phyloP scores from a whole-genome alignment of 805 yeast species.

The Spathaspora hagerdaliae region DNA sequence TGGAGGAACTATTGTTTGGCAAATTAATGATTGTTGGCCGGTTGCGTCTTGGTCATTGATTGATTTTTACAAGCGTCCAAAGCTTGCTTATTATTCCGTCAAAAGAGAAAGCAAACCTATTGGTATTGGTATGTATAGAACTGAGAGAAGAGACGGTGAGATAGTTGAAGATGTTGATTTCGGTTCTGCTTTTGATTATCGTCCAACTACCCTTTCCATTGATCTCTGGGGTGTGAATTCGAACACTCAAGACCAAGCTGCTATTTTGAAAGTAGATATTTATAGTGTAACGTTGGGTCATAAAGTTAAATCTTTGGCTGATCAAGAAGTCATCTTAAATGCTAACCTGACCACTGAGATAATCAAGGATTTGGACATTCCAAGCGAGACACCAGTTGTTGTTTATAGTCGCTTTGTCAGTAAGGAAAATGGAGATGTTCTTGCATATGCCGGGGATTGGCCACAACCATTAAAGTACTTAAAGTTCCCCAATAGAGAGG shows the following conservation, averaged over 20 bases:
- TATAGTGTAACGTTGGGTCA: constrained; percentile 31
- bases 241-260: constrained; percentile 15
- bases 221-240: constrained; percentile 43
- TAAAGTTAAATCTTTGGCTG: constrained; percentile 10
- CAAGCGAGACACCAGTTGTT: constrained; percentile 13
- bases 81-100: constrained; percentile 44
- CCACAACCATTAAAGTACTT: constrained; percentile 46
- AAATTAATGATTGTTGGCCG: constrained; percentile 53
- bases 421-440: constrained; percentile 10
- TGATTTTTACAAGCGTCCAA: constrained; percentile 40
- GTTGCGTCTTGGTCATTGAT: constrained; percentile 48
- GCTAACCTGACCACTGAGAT: constrained; percentile 31
- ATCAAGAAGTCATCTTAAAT: constrained; percentile 11
- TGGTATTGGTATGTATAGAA: constrained; percentile 32
- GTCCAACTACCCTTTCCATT: constrained; percentile 17
- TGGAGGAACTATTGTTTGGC: constrained; percentile 53
- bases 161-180: background rate
- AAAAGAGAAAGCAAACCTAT: constrained; percentile 38
- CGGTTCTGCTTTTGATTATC: constrained; percentile 16
- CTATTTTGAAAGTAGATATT: constrained; percentile 19
- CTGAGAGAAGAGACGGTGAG: constrained; percentile 5
- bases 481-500: constrained; percentile 23
- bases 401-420: constrained; percentile 13
- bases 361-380: constrained; percentile 11
- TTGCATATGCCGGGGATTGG: constrained; percentile 42